Percentiles rank a stretch among this genome's conserved stretches.
phyloP scores from a whole-genome alignment of 768 basidiomycete genomes.

The Boletus subparvulus region DNA sequence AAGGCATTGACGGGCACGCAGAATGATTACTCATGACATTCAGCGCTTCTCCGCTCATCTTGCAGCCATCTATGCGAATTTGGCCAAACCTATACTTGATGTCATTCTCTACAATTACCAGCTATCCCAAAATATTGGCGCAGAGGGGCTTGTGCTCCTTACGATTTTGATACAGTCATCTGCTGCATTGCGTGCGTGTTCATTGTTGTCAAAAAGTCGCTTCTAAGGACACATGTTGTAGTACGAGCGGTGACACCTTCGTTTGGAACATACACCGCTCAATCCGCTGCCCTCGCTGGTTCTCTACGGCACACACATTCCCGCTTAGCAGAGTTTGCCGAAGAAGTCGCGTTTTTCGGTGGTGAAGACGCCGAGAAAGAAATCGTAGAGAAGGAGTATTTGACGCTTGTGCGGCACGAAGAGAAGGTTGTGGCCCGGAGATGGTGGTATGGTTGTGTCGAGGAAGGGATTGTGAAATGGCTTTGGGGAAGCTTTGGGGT shows the following conservation, averaged over 20 bases:
- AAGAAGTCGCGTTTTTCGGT: slow-evolving; percentile 86
- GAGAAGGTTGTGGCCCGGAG: slow-evolving; percentile 73
- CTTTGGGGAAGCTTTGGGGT: slow-evolving; percentile 95
- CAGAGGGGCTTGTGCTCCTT: slow-evolving; percentile 82
- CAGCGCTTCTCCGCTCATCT: slow-evolving; percentile 88
- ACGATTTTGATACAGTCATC: slow-evolving; percentile 84
- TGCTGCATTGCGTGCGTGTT: slow-evolving; percentile 72
- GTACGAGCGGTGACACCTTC: slow-evolving; percentile 88
- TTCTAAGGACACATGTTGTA: slow-evolving; percentile 31
- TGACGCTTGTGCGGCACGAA: slow-evolving; percentile 81
- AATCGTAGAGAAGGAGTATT: slow-evolving; percentile 86
- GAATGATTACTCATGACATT: slow-evolving; percentile 95
- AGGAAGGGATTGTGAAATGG: slow-evolving; percentile 97
- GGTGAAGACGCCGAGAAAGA: slow-evolving; percentile 91
- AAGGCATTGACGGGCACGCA: slow-evolving; percentile 30
- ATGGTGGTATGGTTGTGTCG: slow-evolving; percentile 89
- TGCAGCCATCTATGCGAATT: slow-evolving; percentile 90
- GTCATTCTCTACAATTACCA: slow-evolving; percentile 96
- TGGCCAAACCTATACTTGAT: slow-evolving; percentile 92
- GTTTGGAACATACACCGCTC: slow-evolving; percentile 87
- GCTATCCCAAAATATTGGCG: slow-evolving; percentile 89
- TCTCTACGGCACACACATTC: slow-evolving; percentile 91
- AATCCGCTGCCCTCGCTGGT: slow-evolving; percentile 85
- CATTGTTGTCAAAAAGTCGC: neutral
- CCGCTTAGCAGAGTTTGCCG: slow-evolving; percentile 82